Evolutionary conservation across 805 yeast genomes (phyloP).

Genomic region (Candida krabiensis): DNA sequence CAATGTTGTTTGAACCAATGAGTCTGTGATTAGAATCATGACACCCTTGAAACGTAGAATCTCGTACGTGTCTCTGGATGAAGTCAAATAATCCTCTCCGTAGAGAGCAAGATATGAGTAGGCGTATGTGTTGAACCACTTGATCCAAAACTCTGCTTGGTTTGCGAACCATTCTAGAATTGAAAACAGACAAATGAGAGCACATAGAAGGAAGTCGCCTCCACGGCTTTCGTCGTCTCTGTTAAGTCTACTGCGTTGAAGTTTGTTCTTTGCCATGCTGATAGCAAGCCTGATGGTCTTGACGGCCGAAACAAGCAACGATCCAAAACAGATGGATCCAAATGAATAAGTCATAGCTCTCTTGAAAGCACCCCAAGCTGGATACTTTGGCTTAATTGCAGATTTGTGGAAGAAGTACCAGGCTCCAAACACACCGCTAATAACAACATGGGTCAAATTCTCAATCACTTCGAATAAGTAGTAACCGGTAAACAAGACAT

Average conservation of each 20-base stretch:
- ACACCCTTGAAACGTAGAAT: conserved; percentile 77
- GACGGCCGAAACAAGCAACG: conserved; percentile 69
- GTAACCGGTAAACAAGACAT: conserved; percentile 79
- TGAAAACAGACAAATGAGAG: conserved; percentile 43
- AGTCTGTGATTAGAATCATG: conserved; percentile 83
- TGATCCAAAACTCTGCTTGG: conserved; percentile 43
- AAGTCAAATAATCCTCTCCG: conserved; percentile 71
- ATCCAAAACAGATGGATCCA: conserved; percentile 87
- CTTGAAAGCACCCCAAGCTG: conserved; percentile 75
- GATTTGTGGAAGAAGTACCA: conserved; percentile 72
- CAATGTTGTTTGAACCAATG: conserved; percentile 74
- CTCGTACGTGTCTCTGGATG: conserved; percentile 83
- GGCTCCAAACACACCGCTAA: conserved; percentile 83
- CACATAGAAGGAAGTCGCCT: conserved; percentile 55
- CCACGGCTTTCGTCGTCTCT: conserved; percentile 50
- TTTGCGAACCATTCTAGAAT: conserved; percentile 65
- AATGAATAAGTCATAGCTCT: conserved; percentile 83
- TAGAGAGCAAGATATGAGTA: conserved; percentile 84
- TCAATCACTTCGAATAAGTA: conserved; percentile 80
- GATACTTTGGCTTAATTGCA: conserved; percentile 67
- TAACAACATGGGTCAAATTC: conserved; percentile 76
- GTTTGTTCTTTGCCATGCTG: conserved; percentile 44
- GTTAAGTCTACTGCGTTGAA: conserved; percentile 27
- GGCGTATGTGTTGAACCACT: conserved; percentile 89
- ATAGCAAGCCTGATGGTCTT: conserved; percentile 62